Base-by-base conservation (phyloP, 495 filamentous ascomycete species). In the Parachaetomium inaequale region DNA sequence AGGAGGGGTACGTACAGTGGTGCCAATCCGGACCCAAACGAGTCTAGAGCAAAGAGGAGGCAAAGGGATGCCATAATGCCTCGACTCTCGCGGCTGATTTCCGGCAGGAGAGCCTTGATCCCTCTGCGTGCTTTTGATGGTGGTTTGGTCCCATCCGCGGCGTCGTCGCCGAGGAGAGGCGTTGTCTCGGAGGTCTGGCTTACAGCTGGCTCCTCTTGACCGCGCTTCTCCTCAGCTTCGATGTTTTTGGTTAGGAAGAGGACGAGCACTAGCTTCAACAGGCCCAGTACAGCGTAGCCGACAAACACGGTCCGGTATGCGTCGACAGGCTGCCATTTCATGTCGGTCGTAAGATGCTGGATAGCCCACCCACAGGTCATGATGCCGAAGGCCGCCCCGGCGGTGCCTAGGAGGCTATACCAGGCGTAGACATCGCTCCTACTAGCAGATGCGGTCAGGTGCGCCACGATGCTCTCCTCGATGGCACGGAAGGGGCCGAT, bases 401-500 rank as follows among this genome's bases (percentile, higher is more conserved):
- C 87, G 0, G 83, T 85, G 11, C 88, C 89, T 11, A 87, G 68
- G 10, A 93, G 79, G 0, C 84, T 85, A 68, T 94, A 92, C 91
- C 91, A 95, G 8, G 90, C 86, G 67, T 91, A 88, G 23, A 95
- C 84, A 75, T 92, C 89, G 49, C 86, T 81, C 50, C 90, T 79
- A 12, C 75, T 72, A 23, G 81, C 79, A 23, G 84, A 74, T 0
- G 79, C 76, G 0, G 86, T 88, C 19, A 95, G 79, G 63, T 93
- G 89, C 7, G 90, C 88, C 3, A 93, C 70, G 3, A 87, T 87
- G 53, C 56, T 75, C 74, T 94, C 91, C 69, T 96, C 91, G n/a
- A 93, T 84, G 25, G 90, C 90, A 50, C 88, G 83, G 73, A 94
- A 95, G 1, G 90, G 90, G 0, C 88, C 88, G 56, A 91, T 90